Conservation (phyloP, 345 rosid species). For the Melastoma malabathricum region DNA sequence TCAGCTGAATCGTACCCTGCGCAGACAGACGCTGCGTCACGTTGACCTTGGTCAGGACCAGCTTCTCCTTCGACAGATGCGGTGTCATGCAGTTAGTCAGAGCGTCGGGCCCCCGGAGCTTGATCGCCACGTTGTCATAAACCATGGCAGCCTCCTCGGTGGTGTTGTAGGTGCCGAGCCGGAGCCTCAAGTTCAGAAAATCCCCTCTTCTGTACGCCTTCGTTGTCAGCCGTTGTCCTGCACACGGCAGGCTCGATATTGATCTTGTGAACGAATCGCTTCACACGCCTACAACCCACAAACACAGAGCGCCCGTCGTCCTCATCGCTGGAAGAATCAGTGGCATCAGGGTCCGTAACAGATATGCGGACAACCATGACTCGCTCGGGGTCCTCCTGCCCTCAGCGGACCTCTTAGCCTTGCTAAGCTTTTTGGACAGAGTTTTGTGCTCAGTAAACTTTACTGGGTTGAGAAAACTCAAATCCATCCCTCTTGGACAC, state of each 20-base stretch:
- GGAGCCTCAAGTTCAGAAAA: conserved; percentile 26
- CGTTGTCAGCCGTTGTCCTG: background rate
- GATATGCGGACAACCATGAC: conserved; percentile 37
- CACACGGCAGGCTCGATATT: conserved; percentile 29
- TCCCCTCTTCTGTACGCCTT: conserved; percentile 13
- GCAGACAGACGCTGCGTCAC: conserved; percentile 11
- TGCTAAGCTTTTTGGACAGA: conserved; percentile 33
- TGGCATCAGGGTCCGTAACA: conserved; percentile 63
- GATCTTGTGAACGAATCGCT: conserved; percentile 62
- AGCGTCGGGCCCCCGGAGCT: conserved; percentile 86
- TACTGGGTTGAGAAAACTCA: conserved; percentile 33
- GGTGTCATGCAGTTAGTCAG: conserved; percentile 59
- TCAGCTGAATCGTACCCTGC: conserved; percentile 59
- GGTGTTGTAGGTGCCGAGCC: conserved; percentile 87
- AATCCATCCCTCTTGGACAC: conserved; percentile 15
- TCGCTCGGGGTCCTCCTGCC: background rate
- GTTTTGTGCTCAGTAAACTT: conserved; percentile 58
- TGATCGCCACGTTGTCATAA: conserved; percentile 83
- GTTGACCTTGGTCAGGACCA: background rate
- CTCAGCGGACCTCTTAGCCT: conserved; percentile 3
- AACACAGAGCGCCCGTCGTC: conserved; percentile 23
- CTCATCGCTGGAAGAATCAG: conserved; percentile 88
- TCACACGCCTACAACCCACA: conserved; percentile 38
- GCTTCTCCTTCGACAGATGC: conserved; percentile 11
- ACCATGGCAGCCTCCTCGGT: conserved; percentile 96